phyloP scores from a whole-genome alignment of 495 filamentous ascomycete genomes.

The Penicillium cinerascens region DNA sequence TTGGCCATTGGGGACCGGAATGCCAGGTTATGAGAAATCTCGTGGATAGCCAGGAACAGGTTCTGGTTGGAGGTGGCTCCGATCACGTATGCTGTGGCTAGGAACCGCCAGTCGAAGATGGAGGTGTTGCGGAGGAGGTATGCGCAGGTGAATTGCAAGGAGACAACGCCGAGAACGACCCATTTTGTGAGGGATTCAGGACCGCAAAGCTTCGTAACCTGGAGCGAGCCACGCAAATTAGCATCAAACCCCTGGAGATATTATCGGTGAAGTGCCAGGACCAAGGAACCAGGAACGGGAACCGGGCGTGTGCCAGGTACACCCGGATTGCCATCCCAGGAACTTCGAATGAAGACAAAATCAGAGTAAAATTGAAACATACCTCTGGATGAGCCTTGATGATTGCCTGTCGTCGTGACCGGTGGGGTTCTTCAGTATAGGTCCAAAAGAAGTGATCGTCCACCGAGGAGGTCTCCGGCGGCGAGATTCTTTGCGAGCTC shows the following conservation, averaged over 20 bases:
- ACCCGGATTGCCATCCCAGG: not conserved
- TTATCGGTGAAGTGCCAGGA: not conserved
- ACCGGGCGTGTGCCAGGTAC: not conserved
- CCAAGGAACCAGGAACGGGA: not conserved
- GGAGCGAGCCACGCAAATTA: conserved; percentile 9
- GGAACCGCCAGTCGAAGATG: conserved; percentile 78
- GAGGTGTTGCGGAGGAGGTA: conserved; percentile 74
- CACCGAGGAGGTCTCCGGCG: conserved; percentile 33
- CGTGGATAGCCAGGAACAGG: conserved; percentile 96
- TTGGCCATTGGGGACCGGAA: conserved; percentile 85
- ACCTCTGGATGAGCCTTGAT: conserved; percentile 99
- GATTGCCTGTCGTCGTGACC: conserved; percentile 83
- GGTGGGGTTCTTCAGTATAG: conserved; percentile 96
- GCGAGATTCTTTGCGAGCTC: conserved; percentile 30
- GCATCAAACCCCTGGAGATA: conserved; percentile 1
- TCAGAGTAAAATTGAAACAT: not conserved
- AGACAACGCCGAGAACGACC: conserved; percentile 79
- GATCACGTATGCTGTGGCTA: conserved; percentile 84
- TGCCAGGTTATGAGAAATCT: conserved; percentile 97
- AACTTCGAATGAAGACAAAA: not conserved
- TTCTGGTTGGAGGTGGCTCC: conserved; percentile 98
- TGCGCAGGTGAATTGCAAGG: conserved; percentile 75
- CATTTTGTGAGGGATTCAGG: conserved; percentile 96
- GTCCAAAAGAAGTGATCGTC: conserved; percentile 80
- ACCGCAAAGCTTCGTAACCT: conserved; percentile 97